A percentile compares a stretch with the other conserved stretches of the same genome.
These are phyloP conservation scores for Parmales sp. DNA, from an alignment of 108 stramenopile species.

Conservation along the genomic window DNA sequence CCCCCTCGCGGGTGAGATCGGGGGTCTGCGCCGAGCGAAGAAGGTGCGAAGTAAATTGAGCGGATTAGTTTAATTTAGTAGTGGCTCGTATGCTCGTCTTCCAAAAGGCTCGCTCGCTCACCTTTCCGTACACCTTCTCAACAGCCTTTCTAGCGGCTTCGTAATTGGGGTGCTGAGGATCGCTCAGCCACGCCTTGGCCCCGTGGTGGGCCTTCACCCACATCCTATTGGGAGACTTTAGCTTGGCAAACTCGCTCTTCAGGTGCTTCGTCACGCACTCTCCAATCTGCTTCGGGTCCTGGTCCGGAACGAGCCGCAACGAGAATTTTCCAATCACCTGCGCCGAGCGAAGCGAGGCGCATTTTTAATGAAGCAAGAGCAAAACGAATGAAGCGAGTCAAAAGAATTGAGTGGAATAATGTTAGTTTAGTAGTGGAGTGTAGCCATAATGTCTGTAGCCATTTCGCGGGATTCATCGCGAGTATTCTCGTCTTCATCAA, in stretches of 20 bases:
- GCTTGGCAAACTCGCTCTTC: slow-evolving; percentile 40
- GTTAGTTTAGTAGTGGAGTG: too few species aligned
- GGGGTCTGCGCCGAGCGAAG: slow-evolving; percentile 39
- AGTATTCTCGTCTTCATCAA: too few species aligned
- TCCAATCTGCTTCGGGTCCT: slow-evolving; percentile 55
- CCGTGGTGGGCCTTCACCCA: slow-evolving; percentile 48
- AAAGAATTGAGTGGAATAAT: too few species aligned
- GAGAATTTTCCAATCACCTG: slow-evolving; percentile 61
- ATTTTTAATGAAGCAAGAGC: too few species aligned
- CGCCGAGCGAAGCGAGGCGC: too few species aligned
- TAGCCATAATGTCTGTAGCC: too few species aligned
- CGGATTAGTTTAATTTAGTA: background rate
- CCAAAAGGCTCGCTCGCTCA: too few species aligned
- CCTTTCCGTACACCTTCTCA: too few species aligned
- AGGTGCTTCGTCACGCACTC: slow-evolving; percentile 42
- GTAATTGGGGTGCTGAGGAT: slow-evolving; percentile 69
- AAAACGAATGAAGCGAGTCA: too few species aligned
- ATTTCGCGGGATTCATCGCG: too few species aligned
- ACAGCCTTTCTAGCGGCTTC: slow-evolving; percentile 60
- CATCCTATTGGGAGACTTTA: slow-evolving; percentile 56
- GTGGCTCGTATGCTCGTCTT: too few species aligned
- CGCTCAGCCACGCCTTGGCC: slow-evolving; percentile 57
- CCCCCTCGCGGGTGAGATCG: slow-evolving; percentile 71
- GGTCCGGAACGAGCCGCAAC: slow-evolving; percentile 64
- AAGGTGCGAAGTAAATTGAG: background rate